These are phyloP conservation scores for Tinospora cordifolia DNA, from an alignment of 164 flowering plant species.

Conservation along the genomic window DNA sequence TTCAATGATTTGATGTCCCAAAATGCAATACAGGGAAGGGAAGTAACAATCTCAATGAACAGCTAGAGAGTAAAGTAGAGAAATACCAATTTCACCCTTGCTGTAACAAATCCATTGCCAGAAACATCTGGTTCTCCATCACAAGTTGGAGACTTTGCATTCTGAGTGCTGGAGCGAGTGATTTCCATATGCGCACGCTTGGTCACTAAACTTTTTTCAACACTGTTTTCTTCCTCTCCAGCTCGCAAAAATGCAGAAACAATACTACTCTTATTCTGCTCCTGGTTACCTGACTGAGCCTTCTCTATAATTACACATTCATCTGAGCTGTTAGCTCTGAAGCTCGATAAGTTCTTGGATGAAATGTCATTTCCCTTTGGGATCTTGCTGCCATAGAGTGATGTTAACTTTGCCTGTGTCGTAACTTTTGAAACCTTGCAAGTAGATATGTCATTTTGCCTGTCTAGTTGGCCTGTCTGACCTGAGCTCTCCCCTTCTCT, in stretches of 20 bases:
- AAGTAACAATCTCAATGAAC: conserved; percentile 2
- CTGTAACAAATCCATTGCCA: conserved; percentile 77
- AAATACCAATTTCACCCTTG: conserved; percentile 83
- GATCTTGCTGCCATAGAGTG: conserved; percentile 41
- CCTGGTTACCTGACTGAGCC: conserved; percentile 18
- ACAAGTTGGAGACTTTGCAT: conserved; percentile 38
- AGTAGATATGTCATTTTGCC: conserved; percentile 26
- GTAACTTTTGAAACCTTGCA: conserved; percentile 38
- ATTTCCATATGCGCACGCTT: conserved; percentile 54
- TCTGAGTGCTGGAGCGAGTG: conserved; percentile 36
- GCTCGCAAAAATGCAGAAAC: conserved; percentile 21
- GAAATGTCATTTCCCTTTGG: conserved; percentile 23
- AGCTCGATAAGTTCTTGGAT: conserved; percentile 19
- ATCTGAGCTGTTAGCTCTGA: conserved; percentile 32
- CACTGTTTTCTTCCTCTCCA: conserved; percentile 47
- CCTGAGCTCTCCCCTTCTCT: conserved; percentile 11
- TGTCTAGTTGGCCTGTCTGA: conserved; percentile 33
- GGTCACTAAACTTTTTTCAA: conserved; percentile 26
- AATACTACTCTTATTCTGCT: conserved; percentile 22
- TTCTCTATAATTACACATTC: conserved; percentile 41
- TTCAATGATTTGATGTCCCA: background rate
- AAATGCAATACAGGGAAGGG: background rate
- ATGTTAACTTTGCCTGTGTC: conserved; percentile 50
- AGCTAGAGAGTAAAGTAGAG: background rate
- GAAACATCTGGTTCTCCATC: conserved; percentile 49